phyloP scores from a whole-genome alignment of 2,329 filamentous ascomycete species.

The Sclerotinia glacialis region DNA sequence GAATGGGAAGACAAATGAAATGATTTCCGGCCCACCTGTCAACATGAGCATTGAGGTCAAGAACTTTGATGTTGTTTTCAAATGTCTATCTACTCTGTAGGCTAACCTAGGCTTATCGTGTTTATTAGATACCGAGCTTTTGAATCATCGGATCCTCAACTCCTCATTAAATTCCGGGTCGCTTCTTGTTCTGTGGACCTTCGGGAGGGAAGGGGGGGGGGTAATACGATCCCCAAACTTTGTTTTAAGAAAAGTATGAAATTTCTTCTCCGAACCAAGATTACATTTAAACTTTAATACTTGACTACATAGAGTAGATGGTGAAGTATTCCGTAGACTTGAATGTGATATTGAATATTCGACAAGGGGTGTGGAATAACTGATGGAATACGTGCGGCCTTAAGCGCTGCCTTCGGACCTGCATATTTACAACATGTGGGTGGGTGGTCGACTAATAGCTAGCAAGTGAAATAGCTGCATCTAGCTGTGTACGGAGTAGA shows the following conservation, averaged over 20 bases:
- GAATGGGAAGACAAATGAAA: background rate
- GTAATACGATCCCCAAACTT: background rate
- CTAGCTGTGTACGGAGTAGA: constrained; percentile 1
- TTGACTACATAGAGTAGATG: background rate
- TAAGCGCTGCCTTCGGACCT: constrained; percentile 8
- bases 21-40: background rate
- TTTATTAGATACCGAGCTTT: background rate
- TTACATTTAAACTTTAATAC: background rate
- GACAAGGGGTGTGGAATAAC: background rate
- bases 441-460: background rate
- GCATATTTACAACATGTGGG: background rate
- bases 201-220: too few relatives aligned
- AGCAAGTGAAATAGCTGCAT: background rate
- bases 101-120: background rate
- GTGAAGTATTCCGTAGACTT: background rate
- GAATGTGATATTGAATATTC: background rate
- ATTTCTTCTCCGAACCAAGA: background rate
- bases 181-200: constrained; percentile 1
- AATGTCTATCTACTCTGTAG: background rate
- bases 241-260: background rate
- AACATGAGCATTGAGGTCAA: background rate
- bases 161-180: background rate
- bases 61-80: background rate
- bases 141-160: background rate
- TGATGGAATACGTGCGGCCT: constrained; percentile 4